Base-by-base conservation (phyloP, 1,139 yeast genomes). In the Arxiozyma telluris region DNA sequence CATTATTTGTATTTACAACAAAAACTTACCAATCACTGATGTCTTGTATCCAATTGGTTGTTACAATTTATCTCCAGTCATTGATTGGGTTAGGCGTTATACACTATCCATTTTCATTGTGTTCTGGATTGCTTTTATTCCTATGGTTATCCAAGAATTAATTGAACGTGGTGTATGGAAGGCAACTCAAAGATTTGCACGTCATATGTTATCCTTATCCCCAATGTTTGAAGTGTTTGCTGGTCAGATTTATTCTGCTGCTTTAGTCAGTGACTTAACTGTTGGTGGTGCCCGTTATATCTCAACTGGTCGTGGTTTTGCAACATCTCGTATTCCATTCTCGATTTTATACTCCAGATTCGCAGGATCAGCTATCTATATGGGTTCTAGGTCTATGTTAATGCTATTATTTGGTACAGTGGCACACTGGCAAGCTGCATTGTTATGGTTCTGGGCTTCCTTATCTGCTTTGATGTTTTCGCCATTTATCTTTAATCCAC, bases 231-330 rank as follows among this genome's bases (percentile, higher is more conserved):
- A 93, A 79, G 98, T 93, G 65, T 93, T 93, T 73, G 96, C 90
- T 66, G 96, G 97, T 71, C 99, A 94, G 78, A 91, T 94, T 64
- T 93, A 93, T 71, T 90, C 98, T 54, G 82, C 94, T 60, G 87
- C 98, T 34, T 77, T 93, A 69, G 76, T 86, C 66, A 87, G 91
- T 66, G 98, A 93, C 77, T 79, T 93, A 76, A 82, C 96, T 58
- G 93, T 91, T 70, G 99, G 99, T 77, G 99, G 99, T 78, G 99
- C 98, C 61, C 87, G 98, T 75, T 93, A 93, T 78, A 93, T 93
- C 71, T 90, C 98, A 56, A 93, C 98, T 55, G 98, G 98, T 75
- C 89, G 98, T 83, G 98, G 98, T 73, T 90, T 93, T 70, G 98
- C 98, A 46, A 93, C 98, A 61, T 93, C 98, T 20, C 89, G 98